Conservation (phyloP, 768 basidiomycete species). For the Lyophyllum decastes region DNA sequence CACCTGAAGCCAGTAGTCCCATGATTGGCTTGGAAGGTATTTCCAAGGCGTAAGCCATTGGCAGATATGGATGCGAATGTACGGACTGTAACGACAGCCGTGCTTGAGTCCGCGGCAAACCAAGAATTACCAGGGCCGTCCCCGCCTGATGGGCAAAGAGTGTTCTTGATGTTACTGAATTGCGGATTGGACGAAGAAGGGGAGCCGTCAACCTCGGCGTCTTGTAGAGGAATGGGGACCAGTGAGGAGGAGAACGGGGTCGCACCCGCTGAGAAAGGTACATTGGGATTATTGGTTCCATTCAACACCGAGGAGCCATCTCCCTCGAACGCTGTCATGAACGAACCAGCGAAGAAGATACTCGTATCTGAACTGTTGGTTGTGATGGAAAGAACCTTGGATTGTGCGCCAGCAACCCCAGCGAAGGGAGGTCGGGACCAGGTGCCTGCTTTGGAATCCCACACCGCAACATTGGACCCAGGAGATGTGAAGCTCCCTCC, state of each 20-base stretch:
- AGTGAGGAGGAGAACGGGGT: slow-evolving; percentile 89
- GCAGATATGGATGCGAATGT: slow-evolving; percentile 75
- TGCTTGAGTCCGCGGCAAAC: slow-evolving; percentile 74
- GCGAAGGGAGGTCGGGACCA: slow-evolving; percentile 84
- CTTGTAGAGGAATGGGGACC: slow-evolving; percentile 72
- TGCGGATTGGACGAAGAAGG: slow-evolving; percentile 62
- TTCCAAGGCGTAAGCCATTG: slow-evolving; percentile 85
- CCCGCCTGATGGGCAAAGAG: slow-evolving; percentile 84
- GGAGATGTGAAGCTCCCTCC: slow-evolving; percentile 78
- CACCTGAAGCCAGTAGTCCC: slow-evolving; percentile 91
- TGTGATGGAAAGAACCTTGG: slow-evolving; percentile 74
- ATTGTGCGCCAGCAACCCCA: slow-evolving; percentile 73
- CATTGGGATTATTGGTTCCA: slow-evolving; percentile 80
- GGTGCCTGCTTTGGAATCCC: slow-evolving; percentile 57
- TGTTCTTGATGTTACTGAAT: slow-evolving; percentile 63
- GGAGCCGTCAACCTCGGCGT: slow-evolving; percentile 55
- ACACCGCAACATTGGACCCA: slow-evolving; percentile 68
- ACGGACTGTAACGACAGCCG: slow-evolving; percentile 75
- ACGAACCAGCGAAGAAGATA: slow-evolving; percentile 88
- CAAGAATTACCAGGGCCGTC: slow-evolving; percentile 84
- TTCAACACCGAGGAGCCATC: slow-evolving; percentile 47
- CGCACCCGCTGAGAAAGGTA: slow-evolving; percentile 79
- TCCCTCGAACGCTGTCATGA: slow-evolving; percentile 72
- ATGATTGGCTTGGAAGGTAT: slow-evolving; percentile 80
- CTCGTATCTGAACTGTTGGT: slow-evolving; percentile 70